Evolutionary conservation across 257 asterid genomes (phyloP).

Genomic region (Petunia axillaris): DNA sequence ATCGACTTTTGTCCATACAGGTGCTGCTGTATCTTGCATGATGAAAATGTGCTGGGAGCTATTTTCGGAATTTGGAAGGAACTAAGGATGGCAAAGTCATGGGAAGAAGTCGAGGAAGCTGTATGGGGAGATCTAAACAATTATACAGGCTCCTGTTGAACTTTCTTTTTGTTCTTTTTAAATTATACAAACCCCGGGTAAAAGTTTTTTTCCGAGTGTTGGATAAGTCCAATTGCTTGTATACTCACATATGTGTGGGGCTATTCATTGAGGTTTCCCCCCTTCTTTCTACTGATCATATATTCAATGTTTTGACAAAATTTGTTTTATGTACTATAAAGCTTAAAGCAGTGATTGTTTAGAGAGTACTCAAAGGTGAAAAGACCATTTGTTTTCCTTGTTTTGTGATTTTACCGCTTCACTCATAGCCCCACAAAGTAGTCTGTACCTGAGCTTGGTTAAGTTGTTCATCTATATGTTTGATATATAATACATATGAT

Average conservation of each 20-base stretch:
- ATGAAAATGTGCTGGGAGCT: slow-evolving; percentile 84
- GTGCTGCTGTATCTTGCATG: slow-evolving; percentile 85
- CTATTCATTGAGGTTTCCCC: background rate
- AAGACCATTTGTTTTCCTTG: background rate
- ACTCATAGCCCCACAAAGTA: background rate
- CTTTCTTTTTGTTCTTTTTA: slow-evolving; percentile 19
- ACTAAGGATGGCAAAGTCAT: slow-evolving; percentile 62
- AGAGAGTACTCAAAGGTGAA: background rate
- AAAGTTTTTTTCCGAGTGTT: background rate
- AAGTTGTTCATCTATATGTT: background rate
- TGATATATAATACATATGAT: background rate
- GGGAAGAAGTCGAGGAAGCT: slow-evolving; percentile 92
- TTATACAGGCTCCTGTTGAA: slow-evolving; percentile 43
- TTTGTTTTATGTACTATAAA: background rate
- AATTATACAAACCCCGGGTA: background rate
- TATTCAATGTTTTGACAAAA: background rate
- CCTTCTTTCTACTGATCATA: background rate
- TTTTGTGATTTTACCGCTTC: background rate
- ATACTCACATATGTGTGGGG: background rate
- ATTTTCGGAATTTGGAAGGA: slow-evolving; percentile 82
- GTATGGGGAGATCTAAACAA: slow-evolving; percentile 83
- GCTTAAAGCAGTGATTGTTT: background rate
- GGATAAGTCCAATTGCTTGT: background rate
- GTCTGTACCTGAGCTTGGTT: background rate
- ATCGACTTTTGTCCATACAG: slow-evolving; percentile 37